phyloP scores from a whole-genome alignment of 1,284 basidiomycete species.

The Fomitopsis pinicola region DNA sequence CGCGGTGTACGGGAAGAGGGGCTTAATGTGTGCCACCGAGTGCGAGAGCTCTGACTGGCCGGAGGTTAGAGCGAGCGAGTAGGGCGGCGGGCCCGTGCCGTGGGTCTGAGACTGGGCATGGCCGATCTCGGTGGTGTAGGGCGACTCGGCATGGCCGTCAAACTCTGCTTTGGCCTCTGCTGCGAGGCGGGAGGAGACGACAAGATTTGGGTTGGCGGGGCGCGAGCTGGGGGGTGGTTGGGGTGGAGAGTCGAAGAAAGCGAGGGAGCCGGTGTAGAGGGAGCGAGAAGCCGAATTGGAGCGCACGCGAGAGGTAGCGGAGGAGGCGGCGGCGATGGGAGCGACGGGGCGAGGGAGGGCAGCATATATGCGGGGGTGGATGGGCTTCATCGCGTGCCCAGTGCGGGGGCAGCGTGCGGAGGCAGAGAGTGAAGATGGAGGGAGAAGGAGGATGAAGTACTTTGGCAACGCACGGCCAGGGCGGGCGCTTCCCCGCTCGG shows the following conservation, averaged over 20 bases:
- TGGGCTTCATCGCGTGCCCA: constrained; percentile 41
- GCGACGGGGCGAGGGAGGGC: constrained; percentile 36
- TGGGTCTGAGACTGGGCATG: constrained; percentile 21
- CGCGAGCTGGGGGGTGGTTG: constrained; percentile 36
- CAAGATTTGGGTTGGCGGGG: constrained; percentile 34
- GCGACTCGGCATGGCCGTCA: constrained; percentile 29
- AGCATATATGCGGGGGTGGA: constrained; percentile 49
- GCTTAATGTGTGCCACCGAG: constrained; percentile 28
- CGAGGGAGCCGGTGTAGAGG: constrained; percentile 36
- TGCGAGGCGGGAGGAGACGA: constrained; percentile 42
- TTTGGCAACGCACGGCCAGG: background rate
- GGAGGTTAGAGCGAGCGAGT: constrained; percentile 43
- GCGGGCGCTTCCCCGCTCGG: background rate
- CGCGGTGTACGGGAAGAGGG: constrained; percentile 37
- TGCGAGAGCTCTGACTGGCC: constrained; percentile 33
- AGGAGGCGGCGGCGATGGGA: constrained; percentile 17
- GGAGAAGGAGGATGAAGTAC: background rate
- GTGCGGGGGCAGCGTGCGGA: background rate
- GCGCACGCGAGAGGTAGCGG: constrained; percentile 37
- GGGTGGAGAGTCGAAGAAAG: constrained; percentile 45
- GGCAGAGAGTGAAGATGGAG: background rate
- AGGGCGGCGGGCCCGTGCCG: constrained; percentile 25
- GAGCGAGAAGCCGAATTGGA: constrained; percentile 41
- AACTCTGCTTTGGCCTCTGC: constrained; percentile 41
- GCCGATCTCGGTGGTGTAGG: constrained; percentile 12